phyloP scores from a whole-genome alignment of 1,139 yeast genomes.

The Saccharomyces hybrid region DNA sequence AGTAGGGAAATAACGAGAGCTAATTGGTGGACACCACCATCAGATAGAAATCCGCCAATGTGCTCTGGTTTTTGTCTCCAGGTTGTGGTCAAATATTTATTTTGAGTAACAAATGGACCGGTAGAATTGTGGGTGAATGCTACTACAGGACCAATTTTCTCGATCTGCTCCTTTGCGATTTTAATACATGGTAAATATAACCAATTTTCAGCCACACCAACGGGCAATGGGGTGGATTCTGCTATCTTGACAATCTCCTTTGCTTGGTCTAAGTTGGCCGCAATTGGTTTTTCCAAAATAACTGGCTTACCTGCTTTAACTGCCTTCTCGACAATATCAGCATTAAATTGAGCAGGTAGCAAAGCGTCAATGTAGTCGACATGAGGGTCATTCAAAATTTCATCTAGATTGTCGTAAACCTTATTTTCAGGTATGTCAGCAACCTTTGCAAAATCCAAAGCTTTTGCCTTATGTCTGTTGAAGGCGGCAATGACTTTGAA shows the following conservation, averaged over 20 bases:
- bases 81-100: conserved; percentile 60
- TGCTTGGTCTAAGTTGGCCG: conserved; percentile 77
- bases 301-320: conserved; percentile 69
- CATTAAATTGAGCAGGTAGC: conserved; percentile 76
- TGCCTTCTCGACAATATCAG: conserved; percentile 52
- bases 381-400: conserved; percentile 51
- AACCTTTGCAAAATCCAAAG: conserved; percentile 63
- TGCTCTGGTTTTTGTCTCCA: conserved; percentile 92
- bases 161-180: conserved; percentile 47
- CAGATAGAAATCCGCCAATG: conserved; percentile 83
- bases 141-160: conserved; percentile 66
- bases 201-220: conserved; percentile 81
- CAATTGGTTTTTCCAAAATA: conserved; percentile 82
- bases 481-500: conserved; percentile 54
- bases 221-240: conserved; percentile 52
- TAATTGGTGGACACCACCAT: conserved; percentile 93
- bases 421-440: conserved; percentile 46
- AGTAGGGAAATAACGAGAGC: conserved; percentile 78
- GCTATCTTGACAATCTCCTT: conserved; percentile 64
- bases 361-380: conserved; percentile 77
- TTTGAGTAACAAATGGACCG: conserved; percentile 62
- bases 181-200: conserved; percentile 54
- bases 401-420: conserved; percentile 61
- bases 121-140: conserved; percentile 77
- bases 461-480: conserved; percentile 79